phyloP scores from a whole-genome alignment of 495 filamentous ascomycete genomes.

The Xylaria venustula region DNA sequence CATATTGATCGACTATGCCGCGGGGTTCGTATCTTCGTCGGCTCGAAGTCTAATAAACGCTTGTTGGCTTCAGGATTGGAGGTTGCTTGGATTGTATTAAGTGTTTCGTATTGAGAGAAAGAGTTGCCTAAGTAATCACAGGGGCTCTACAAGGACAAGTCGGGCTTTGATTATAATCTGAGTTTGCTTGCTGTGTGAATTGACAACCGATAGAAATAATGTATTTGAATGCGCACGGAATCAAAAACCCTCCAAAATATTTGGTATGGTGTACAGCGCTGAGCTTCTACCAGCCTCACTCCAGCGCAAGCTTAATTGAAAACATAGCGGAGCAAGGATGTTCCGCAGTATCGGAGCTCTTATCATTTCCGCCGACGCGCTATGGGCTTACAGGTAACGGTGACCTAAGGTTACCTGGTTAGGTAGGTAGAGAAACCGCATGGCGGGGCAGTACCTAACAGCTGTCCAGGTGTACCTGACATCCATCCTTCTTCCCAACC shows the following conservation, averaged over 20 bases:
- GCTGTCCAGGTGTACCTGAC: background rate
- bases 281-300: too few relatives aligned
- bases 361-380: background rate
- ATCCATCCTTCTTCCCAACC: background rate
- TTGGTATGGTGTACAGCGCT: too few relatives aligned
- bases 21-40: background rate
- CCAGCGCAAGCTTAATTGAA: too few relatives aligned
- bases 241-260: too few relatives aligned
- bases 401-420: too few relatives aligned
- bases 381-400: too few relatives aligned
- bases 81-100: background rate
- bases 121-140: too few relatives aligned
- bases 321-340: conserved; percentile 12
- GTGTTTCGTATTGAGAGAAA: too few relatives aligned
- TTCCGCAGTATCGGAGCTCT: background rate
- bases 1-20: conserved; percentile 49
- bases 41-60: background rate
- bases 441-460: background rate
- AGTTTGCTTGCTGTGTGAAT: background rate
- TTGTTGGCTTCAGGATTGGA: conserved; percentile 1
- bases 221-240: too few relatives aligned
- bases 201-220: too few relatives aligned
- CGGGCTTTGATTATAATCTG: background rate
- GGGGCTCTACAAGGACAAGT: too few relatives aligned
- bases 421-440: too few relatives aligned